Evolutionary conservation across 768 basidiomycete genomes (phyloP).

Genomic region (Kwoniella bestiolae): DNA sequence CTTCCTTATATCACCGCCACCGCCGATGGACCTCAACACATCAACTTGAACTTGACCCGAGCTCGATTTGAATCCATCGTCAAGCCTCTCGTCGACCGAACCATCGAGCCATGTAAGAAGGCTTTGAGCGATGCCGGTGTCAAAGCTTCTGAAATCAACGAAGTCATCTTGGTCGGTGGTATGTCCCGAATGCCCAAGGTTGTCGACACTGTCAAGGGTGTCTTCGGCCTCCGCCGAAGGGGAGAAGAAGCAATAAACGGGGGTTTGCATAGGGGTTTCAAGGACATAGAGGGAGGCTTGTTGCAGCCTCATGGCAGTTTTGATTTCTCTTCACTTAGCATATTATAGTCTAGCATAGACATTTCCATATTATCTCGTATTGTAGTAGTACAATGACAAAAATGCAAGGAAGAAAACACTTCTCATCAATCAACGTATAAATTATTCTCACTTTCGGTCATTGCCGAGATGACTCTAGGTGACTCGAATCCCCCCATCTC

Average conservation of each 20-base stretch:
- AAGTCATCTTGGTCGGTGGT: slow-evolving; percentile 97
- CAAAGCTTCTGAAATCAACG: slow-evolving; percentile 89
- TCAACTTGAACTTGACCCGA: slow-evolving; percentile 86
- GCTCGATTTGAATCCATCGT: slow-evolving; percentile 90
- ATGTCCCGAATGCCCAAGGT: slow-evolving; percentile 99
- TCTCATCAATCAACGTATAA: slow-evolving; percentile 12
- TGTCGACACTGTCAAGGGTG: slow-evolving; percentile 84
- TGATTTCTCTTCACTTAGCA: slow-evolving; percentile 7
- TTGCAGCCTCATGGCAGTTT: not conserved
- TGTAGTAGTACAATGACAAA: slow-evolving; percentile 19
- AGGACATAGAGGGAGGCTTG: too few relatives aligned
- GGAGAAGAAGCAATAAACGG: slow-evolving; percentile 48
- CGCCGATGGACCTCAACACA: slow-evolving; percentile 92
- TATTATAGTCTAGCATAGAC: slow-evolving; percentile 17
- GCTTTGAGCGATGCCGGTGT: slow-evolving; percentile 91
- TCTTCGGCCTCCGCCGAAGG: slow-evolving; percentile 70
- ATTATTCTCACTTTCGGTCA: not conserved
- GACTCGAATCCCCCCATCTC: too few relatives aligned
- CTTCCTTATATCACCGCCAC: slow-evolving; percentile 98
- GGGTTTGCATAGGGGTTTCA: too few relatives aligned
- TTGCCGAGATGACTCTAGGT: too few relatives aligned
- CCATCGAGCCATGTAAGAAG: slow-evolving; percentile 96
- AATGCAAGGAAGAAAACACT: slow-evolving; percentile 28
- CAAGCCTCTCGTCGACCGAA: slow-evolving; percentile 78
- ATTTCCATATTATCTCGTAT: not conserved